These are phyloP conservation scores for Boletus rubescentipes DNA, from an alignment of 768 basidiomycete species.

Conservation along the genomic window DNA sequence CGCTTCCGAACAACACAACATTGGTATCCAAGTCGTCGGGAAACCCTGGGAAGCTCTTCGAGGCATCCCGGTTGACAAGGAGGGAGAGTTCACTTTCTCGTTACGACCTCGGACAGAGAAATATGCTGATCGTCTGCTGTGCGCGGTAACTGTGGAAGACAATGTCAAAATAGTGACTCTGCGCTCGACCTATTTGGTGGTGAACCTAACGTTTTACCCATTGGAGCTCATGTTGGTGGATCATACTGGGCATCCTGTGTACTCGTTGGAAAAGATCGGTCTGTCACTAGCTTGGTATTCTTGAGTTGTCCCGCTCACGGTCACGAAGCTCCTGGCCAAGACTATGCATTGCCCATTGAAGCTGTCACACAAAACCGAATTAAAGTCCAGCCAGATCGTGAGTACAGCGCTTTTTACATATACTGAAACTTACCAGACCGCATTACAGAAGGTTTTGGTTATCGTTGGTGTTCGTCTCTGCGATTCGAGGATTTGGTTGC, in stretches of 20 bases:
- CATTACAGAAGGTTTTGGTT: constrained; percentile 86
- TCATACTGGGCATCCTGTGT: constrained; percentile 75
- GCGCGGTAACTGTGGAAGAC: constrained; percentile 85
- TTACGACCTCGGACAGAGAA: constrained; percentile 79
- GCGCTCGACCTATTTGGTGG: constrained; percentile 87
- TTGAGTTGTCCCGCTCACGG: constrained; percentile 51
- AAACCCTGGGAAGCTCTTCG: constrained; percentile 89
- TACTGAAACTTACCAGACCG: constrained; percentile 1
- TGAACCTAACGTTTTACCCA: constrained; percentile 89
- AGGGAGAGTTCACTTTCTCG: constrained; percentile 87
- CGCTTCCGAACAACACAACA: constrained; percentile 72
- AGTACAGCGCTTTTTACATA: constrained; percentile 27
- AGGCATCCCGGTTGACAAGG: constrained; percentile 87
- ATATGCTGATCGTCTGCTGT: constrained; percentile 77
- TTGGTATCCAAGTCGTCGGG: constrained; percentile 81
- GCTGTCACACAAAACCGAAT: constrained; percentile 80
- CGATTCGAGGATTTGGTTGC: constrained; percentile 87
- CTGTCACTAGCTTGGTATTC: constrained; percentile 21
- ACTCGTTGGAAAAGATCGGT: constrained; percentile 82
- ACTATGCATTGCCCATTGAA: constrained; percentile 88
- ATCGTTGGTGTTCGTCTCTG: constrained; percentile 86
- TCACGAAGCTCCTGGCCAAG: constrained; percentile 76
- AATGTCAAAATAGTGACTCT: constrained; percentile 94
- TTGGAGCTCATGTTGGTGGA: constrained; percentile 91
- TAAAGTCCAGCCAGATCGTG: constrained; percentile 90